Conservation (phyloP, 345 rosid species). For the Arabidopsis suecica region DNA sequence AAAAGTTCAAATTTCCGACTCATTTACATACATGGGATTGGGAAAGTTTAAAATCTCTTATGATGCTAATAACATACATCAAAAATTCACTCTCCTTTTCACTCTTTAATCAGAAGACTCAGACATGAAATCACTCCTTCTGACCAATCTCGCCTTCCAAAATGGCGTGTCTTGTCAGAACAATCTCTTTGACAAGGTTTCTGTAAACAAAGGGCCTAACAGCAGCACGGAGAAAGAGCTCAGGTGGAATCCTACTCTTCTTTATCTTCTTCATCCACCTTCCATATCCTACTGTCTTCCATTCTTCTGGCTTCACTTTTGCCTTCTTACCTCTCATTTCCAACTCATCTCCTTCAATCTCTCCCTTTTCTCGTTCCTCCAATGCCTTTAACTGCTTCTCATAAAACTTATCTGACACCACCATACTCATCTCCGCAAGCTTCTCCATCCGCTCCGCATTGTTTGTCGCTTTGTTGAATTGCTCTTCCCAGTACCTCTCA, state of each 20-base stretch:
- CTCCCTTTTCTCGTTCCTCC: conserved; percentile 46
- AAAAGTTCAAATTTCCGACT: not conserved
- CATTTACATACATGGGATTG: not conserved
- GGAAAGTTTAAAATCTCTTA: not conserved
- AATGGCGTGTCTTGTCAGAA: conserved; percentile 90
- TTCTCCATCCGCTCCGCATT: conserved; percentile 82
- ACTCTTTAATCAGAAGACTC: not conserved
- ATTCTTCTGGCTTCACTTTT: conserved; percentile 76
- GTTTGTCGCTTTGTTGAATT: conserved; percentile 64
- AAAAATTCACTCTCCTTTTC: not conserved
- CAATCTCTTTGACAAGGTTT: conserved; percentile 95
- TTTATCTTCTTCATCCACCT: conserved; percentile 74
- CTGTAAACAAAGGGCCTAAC: conserved; percentile 89
- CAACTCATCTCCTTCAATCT: conserved; percentile 62
- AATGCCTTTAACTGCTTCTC: conserved; percentile 58
- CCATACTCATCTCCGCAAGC: conserved; percentile 66
- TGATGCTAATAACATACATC: not conserved
- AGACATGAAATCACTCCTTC: conserved; percentile 43
- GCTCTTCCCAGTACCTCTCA: conserved; percentile 69
- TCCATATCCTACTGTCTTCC: conserved; percentile 78
- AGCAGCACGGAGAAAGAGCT: conserved; percentile 77
- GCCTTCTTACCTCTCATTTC: conserved; percentile 71
- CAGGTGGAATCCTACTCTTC: conserved; percentile 86
- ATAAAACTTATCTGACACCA: conserved; percentile 52
- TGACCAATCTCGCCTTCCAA: conserved; percentile 83